Evolutionary conservation across 208 protist species (phyloP).

Genomic region (Leishmania martiniquensis): DNA sequence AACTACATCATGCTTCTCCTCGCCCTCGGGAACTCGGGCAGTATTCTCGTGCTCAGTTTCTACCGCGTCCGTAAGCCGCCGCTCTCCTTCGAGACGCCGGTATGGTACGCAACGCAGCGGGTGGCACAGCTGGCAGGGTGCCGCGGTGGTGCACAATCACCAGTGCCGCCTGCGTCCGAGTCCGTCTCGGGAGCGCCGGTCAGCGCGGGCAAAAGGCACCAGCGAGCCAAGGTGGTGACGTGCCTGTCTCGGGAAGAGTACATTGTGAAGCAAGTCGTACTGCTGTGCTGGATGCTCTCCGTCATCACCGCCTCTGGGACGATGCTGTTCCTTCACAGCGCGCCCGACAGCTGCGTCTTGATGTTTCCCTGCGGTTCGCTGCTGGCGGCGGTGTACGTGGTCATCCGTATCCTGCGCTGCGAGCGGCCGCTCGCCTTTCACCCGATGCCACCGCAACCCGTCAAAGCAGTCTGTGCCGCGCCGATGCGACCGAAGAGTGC

Average conservation of each 20-base stretch:
- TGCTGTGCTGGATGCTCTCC: conserved; percentile 38
- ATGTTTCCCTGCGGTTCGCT: conserved; percentile 21
- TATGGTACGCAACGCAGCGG: conserved; percentile 23
- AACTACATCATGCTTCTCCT: conserved; percentile 34
- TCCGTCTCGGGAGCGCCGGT: not conserved
- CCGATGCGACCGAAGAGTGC: not conserved
- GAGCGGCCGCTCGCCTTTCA: conserved; percentile 13
- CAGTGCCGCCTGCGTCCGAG: not conserved
- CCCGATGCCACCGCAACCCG: not conserved
- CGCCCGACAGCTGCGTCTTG: conserved; percentile 11
- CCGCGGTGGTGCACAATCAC: not conserved
- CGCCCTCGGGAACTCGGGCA: conserved; percentile 22
- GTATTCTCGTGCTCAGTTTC: conserved; percentile 28
- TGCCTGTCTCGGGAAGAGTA: conserved; percentile 62
- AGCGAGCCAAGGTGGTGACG: conserved; percentile 33
- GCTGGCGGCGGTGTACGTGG: conserved; percentile 30
- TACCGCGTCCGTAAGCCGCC: conserved; percentile 48
- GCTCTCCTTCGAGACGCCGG: conserved; percentile 39
- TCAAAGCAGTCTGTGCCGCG: not conserved
- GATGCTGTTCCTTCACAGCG: conserved; percentile 24
- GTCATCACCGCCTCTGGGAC: conserved; percentile 12
- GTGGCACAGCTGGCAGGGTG: conserved; percentile 2
- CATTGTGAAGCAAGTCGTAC: conserved; percentile 59
- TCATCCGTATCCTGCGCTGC: conserved; percentile 18
- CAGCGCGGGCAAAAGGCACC: not conserved